A percentile compares a stretch with the other conserved stretches of the same genome.
Evolutionary conservation across 2,329 filamentous ascomycete genomes (phyloP).

Genomic region (Colletotrichum godetiae): DNA sequence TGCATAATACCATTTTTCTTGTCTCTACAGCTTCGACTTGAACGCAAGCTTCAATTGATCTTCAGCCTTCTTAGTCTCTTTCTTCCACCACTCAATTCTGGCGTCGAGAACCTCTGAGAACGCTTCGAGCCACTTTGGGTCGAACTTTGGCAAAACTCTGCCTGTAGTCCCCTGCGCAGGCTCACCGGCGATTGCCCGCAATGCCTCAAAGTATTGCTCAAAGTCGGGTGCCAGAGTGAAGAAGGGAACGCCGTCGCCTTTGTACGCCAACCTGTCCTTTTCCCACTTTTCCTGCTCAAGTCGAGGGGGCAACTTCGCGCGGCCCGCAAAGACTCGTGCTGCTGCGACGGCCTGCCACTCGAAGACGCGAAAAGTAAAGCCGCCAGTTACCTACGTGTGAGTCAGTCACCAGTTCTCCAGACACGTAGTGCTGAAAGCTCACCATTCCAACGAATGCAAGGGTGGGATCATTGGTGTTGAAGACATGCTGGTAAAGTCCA

Average conservation of each 20-base stretch:
- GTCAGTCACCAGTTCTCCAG: neutral
- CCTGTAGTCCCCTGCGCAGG: neutral
- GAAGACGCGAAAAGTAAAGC: neutral
- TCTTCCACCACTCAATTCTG: neutral
- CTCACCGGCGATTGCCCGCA: neutral
- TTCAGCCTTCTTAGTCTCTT: neutral
- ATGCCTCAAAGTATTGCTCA: neutral
- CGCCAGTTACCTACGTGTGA: neutral
- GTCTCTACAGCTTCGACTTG: neutral
- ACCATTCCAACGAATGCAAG: neutral
- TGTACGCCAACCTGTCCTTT: neutral
- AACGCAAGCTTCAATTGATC: neutral
- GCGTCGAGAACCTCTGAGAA: neutral
- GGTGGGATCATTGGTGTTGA: neutral
- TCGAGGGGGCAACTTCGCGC: neutral
- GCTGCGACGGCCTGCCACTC: neutral
- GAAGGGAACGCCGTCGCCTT: neutral
- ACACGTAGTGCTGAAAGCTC: neutral
- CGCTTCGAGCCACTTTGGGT: neutral
- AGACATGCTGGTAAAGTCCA: neutral
- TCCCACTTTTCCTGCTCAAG: neutral
- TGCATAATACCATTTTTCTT: neutral
- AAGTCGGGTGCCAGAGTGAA: neutral
- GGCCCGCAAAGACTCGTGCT: neutral
- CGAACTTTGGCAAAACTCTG: neutral